Evolutionary conservation across 352 stramenopile species (phyloP).

Genomic region (Pythium plurisporium): DNA sequence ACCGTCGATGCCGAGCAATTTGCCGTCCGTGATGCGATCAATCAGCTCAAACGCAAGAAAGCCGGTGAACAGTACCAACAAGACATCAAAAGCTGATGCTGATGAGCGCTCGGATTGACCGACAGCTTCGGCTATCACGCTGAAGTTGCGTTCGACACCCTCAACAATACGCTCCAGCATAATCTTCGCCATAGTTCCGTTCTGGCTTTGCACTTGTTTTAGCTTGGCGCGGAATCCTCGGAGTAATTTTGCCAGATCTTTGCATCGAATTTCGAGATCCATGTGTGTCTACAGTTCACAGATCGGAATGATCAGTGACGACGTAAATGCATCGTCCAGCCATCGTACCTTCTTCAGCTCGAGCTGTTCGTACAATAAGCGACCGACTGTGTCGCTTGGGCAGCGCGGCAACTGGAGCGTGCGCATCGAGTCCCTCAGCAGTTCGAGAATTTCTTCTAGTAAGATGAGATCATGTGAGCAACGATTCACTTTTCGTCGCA

Average conservation of each 20-base stretch:
- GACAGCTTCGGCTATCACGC: constrained; percentile 45
- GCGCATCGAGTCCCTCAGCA: constrained; percentile 92
- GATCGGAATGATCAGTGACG: too few relatives aligned
- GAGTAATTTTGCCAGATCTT: constrained; percentile 92
- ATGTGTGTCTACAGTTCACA: constrained; percentile 52
- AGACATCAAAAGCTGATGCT: constrained; percentile 74
- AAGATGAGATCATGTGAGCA: constrained; percentile 94
- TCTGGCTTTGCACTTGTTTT: constrained; percentile 80
- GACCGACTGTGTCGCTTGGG: constrained; percentile 81
- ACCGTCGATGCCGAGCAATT: constrained; percentile 72
- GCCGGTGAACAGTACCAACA: constrained; percentile 90
- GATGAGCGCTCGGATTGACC: constrained; percentile 67
- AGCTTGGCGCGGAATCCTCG: constrained; percentile 88
- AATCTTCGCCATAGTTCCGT: constrained; percentile 71
- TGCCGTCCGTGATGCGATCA: constrained; percentile 92
- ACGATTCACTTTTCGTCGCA: constrained; percentile 87
- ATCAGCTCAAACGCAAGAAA: constrained; percentile 93
- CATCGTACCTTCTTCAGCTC: constrained; percentile 80
- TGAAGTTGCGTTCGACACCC: constrained; percentile 58
- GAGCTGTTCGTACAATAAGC: constrained; percentile 91
- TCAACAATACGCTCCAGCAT: constrained; percentile 61
- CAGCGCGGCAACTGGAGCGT: constrained; percentile 89
- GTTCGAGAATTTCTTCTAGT: constrained; percentile 95
- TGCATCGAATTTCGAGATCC: constrained; percentile 87
- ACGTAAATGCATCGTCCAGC: too few relatives aligned